Evolutionary conservation across 1,284 basidiomycete genomes (phyloP).

Genomic region (Pseudozyma thailandica): DNA sequence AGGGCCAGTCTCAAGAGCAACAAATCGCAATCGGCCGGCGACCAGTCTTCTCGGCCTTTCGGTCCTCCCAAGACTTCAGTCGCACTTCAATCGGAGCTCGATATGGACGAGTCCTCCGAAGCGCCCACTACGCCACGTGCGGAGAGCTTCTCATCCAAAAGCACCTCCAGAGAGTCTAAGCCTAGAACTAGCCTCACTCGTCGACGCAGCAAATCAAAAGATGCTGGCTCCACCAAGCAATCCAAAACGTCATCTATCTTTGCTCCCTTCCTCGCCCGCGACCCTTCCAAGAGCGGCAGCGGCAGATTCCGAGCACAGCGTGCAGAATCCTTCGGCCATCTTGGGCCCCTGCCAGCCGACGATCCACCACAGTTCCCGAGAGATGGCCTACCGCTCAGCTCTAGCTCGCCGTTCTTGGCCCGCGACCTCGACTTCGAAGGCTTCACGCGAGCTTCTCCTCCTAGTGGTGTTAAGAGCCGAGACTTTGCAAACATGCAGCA

Average conservation of each 20-base stretch:
- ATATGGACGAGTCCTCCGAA: slow-evolving; percentile 11
- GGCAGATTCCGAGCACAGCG: slow-evolving; percentile 10
- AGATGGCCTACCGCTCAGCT: slow-evolving; percentile 29
- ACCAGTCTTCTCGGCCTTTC: slow-evolving; percentile 3
- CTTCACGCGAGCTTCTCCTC: slow-evolving; percentile 1
- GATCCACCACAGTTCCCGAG: slow-evolving; percentile 11
- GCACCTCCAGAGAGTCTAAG: slow-evolving; percentile 13
- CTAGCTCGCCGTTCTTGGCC: slow-evolving; percentile 20
- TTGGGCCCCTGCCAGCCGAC: slow-evolving; percentile 24
- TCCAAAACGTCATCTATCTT: slow-evolving; percentile 33
- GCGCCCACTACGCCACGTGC: slow-evolving; percentile 13
- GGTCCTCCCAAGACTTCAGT: slow-evolving; percentile 16
- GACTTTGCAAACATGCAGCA: slow-evolving; percentile 9
- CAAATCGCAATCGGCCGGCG: slow-evolving; percentile 38
- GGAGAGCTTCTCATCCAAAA: slow-evolving; percentile 16
- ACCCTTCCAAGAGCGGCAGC: slow-evolving; percentile 14
- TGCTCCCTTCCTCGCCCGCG: slow-evolving; percentile 41
- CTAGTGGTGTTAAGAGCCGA: slow-evolving; percentile 9
- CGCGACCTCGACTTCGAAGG: slow-evolving; percentile 16
- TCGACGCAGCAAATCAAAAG: slow-evolving; percentile 36
- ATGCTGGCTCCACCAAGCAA: slow-evolving; percentile 9
- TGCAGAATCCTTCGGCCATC: slow-evolving; percentile 35
- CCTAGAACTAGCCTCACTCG: slow-evolving; percentile 16
- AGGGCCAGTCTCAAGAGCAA: slow-evolving; percentile 40
- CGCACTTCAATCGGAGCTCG: slow-evolving; percentile 18